Base-by-base conservation (phyloP, 371 early-diverging fungal species). In the Capillidium heterosporum region DNA sequence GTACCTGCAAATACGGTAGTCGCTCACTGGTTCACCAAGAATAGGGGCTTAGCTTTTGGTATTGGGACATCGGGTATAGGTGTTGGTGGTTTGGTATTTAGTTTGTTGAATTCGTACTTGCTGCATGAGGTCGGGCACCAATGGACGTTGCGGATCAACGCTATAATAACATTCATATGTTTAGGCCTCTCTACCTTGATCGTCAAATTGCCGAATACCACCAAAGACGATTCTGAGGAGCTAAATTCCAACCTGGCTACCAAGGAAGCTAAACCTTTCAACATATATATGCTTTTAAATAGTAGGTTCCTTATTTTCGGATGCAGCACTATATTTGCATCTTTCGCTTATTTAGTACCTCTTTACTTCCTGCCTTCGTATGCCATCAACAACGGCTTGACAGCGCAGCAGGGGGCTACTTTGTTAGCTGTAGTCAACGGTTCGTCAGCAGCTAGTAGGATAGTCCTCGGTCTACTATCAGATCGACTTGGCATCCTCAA, bases 11-110 rank as follows among this genome's bases (percentile, higher is more conserved):
- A 24, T 28, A 8, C 13, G 7, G 65, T 80, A 23, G 60, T 65
- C 27, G 63, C 75, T 8, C 78, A 80, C 51, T 83, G 78, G 78
- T 82, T 82, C 53, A 55, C 58, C 27, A 70, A 70, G 46, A 54
- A 65, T 21, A 69, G 82, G 15, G 78, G 78, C 0, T 52, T 85
- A 24, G 82, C 82, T 11, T 65, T 73, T 4, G 85, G 82, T 11
- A 60, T 85, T 24, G 80, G 74, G 28, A 71, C 75, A 15, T 65
- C 80, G 11, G 85, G 82, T 24, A 65, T 73, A 29, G 82, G 82
- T 0, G 54, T 80, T 13, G 84, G 84, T 32, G 81, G 81, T 0
- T 55, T 82, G 31, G 69, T 43, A 29, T 66, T 65, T 39, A 62
- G 63, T 1, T 65, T 62, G 26, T 59, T 61, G 11, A 61, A 65